Conservation (phyloP, 306 rosid genomes). For the Coriaria nepalensis region DNA sequence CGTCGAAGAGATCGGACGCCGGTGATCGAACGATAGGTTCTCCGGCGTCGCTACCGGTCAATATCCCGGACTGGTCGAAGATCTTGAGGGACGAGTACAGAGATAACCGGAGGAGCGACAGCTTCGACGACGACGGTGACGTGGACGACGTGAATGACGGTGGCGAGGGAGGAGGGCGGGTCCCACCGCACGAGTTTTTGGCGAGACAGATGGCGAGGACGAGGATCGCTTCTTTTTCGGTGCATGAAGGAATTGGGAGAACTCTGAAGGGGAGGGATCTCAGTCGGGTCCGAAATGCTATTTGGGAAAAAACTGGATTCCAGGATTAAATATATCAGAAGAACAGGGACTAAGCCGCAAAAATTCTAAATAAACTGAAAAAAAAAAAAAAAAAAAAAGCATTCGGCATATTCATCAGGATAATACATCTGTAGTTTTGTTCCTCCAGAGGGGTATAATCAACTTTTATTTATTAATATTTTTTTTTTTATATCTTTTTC, state of each 20-base stretch:
- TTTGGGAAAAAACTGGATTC: conserved; percentile 87
- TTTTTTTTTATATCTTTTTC: too few relatives aligned
- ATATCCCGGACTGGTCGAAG: conserved; percentile 86
- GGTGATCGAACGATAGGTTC: conserved; percentile 19
- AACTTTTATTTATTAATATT: too few relatives aligned
- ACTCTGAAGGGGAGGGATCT: conserved; percentile 86
- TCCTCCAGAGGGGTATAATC: too few relatives aligned
- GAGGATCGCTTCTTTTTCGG: conserved; percentile 70
- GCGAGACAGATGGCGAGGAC: conserved; percentile 58
- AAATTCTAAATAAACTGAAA: neutral
- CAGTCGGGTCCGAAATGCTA: conserved; percentile 67
- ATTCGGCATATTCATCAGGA: conserved; percentile 14
- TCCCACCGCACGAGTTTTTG: conserved; percentile 84
- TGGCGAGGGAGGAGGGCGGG: conserved; percentile 17
- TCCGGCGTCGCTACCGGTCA: conserved; percentile 54
- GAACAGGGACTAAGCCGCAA: neutral
- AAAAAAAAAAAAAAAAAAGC: conserved; percentile 6
- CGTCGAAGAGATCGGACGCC: conserved; percentile 16
- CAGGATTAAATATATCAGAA: conserved; percentile 26
- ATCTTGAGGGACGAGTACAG: conserved; percentile 57
- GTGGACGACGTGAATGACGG: conserved; percentile 16
- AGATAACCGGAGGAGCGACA: conserved; percentile 22
- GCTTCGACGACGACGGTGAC: conserved; percentile 13
- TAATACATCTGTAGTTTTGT: neutral
- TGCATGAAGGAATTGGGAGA: conserved; percentile 77